phyloP scores from a whole-genome alignment of 2,329 filamentous ascomycete species.

The Venturia effusa region DNA sequence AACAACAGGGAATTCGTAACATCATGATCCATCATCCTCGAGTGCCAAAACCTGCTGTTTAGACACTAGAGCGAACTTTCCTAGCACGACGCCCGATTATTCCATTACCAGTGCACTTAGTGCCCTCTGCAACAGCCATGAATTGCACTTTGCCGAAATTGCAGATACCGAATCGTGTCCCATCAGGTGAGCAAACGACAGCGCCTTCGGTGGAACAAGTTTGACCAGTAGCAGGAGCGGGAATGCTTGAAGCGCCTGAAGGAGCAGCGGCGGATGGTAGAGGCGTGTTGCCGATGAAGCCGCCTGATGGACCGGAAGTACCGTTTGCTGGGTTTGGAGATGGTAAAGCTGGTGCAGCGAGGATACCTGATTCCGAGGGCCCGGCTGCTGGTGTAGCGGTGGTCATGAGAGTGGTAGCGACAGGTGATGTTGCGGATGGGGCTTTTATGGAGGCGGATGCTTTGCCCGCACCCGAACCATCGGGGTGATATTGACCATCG shows the following conservation, averaged over 20 bases:
- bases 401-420: not conserved
- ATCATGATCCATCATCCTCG: not conserved
- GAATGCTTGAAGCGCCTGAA: not conserved
- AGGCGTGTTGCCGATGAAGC: not conserved
- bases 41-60: not conserved
- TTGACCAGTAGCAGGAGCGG: not conserved
- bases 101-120: not conserved
- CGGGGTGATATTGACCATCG: not conserved
- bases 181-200: slow-evolving; percentile 10
- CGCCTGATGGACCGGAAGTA: not conserved
- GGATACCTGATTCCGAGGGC: not conserved
- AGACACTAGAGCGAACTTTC: not conserved
- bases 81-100: not conserved
- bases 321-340: not conserved
- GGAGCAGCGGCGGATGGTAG: not conserved
- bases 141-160: slow-evolving; percentile 2
- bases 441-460: not conserved
- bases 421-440: not conserved
- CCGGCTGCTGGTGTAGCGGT: not conserved
- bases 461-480: not conserved
- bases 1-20: not conserved
- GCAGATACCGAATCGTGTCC: slow-evolving; percentile 8
- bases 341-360: not conserved
- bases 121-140: slow-evolving; percentile 7
- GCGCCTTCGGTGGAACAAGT: slow-evolving; percentile 8